Percentiles rank a stretch among this genome's conserved stretches.
Conservation (phyloP, 495 filamentous ascomycete species). For the Penicillium manginii region DNA sequence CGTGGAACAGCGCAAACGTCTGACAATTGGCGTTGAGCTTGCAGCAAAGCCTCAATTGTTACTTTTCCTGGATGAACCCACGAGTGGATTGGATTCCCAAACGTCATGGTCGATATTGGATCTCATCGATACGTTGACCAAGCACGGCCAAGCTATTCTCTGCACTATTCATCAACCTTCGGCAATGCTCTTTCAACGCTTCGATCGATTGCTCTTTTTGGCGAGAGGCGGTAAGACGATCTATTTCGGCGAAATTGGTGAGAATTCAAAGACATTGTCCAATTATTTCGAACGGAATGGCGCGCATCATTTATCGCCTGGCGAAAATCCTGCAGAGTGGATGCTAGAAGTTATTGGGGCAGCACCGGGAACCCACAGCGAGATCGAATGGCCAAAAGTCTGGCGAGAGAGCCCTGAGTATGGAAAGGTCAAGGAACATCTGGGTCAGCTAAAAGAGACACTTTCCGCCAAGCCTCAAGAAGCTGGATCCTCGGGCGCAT, state of each 20-base stretch:
- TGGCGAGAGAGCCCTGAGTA: conserved; percentile 75
- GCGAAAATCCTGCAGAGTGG: conserved; percentile 82
- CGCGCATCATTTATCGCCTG: conserved; percentile 56
- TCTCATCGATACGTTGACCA: conserved; percentile 79
- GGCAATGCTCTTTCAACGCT: conserved; percentile 88
- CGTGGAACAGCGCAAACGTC: conserved; percentile 81
- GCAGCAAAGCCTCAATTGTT: conserved; percentile 83
- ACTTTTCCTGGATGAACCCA: conserved; percentile 63
- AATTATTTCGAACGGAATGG: conserved; percentile 80
- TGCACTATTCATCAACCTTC: conserved; percentile 96
- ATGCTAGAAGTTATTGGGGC: conserved; percentile 86
- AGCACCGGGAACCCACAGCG: conserved; percentile 59
- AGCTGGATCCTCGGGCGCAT: conserved; percentile 7
- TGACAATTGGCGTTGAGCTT: conserved; percentile 85
- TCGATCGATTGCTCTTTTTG: conserved; percentile 84
- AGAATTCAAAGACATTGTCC: conserved; percentile 69
- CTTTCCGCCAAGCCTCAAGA: conserved; percentile 28
- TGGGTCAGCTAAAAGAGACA: conserved; percentile 54
- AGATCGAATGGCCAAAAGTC: conserved; percentile 68
- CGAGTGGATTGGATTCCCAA: conserved; percentile 63
- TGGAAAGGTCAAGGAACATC: conserved; percentile 40
- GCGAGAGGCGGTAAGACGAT: conserved; percentile 69
- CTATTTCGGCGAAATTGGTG: conserved; percentile 84
- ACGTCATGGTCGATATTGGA: conserved; percentile 77
- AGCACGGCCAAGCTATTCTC: conserved; percentile 86